A percentile compares a stretch with the other conserved stretches of the same genome.
Evolutionary conservation across 2,329 filamentous ascomycete species (phyloP).

Genomic region (Arthrinium puccinioides): DNA sequence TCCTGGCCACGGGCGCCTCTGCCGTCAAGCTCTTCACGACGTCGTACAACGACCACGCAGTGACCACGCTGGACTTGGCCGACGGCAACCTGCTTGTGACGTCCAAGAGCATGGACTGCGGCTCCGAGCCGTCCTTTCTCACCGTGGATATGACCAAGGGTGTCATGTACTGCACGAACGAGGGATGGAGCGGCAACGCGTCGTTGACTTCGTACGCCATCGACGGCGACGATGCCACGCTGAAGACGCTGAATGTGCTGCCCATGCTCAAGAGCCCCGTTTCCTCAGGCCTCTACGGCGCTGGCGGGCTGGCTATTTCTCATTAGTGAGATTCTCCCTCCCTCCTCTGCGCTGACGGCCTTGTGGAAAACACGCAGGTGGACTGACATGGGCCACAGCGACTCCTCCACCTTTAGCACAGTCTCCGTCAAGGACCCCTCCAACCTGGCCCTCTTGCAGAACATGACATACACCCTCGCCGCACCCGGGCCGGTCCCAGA

Average conservation of each 20-base stretch:
- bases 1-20: neutral
- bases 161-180: slow-evolving; percentile 50
- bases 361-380: slow-evolving; percentile 5
- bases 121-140: slow-evolving; percentile 49
- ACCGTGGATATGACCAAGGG: slow-evolving; percentile 39
- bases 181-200: slow-evolving; percentile 37
- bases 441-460: slow-evolving; percentile 3
- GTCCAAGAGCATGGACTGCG: slow-evolving; percentile 29
- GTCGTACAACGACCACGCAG: slow-evolving; percentile 3
- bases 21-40: slow-evolving; percentile 1
- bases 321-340: slow-evolving; percentile 33
- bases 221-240: slow-evolving; percentile 27
- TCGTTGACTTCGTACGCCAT: slow-evolving; percentile 34
- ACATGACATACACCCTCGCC: slow-evolving; percentile 5
- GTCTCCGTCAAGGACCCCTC: slow-evolving; percentile 4
- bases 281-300: slow-evolving; percentile 34
- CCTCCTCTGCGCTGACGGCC: slow-evolving; percentile 10
- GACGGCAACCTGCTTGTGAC: neutral
- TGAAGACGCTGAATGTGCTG: slow-evolving; percentile 23
- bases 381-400: slow-evolving; percentile 15
- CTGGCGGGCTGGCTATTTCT: slow-evolving; percentile 32
- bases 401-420: slow-evolving; percentile 13
- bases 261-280: slow-evolving; percentile 34
- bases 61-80: neutral
- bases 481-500: slow-evolving; percentile 5